Conservation (phyloP, 78 protist species). For the Pigoraptor vietnamica region DNA sequence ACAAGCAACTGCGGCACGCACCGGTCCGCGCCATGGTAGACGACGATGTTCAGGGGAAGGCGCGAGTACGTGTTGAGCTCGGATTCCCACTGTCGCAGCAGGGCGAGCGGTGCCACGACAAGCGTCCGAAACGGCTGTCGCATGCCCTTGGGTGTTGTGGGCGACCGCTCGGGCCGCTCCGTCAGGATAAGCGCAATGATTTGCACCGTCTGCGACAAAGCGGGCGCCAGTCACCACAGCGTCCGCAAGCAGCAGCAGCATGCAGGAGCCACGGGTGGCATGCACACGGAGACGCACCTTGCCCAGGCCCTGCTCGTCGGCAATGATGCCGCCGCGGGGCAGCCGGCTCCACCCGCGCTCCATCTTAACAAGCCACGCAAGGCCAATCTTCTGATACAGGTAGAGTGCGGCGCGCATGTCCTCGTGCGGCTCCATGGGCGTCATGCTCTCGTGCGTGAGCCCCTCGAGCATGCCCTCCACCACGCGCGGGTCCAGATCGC, state of each 20-base stretch:
- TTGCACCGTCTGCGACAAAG: conserved; percentile 3
- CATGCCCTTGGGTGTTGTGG: background rate
- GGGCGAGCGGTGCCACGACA: background rate
- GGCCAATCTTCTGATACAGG: background rate
- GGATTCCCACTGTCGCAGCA: background rate
- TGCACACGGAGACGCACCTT: background rate
- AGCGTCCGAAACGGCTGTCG: background rate
- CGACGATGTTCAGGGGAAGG: background rate
- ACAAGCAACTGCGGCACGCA: background rate
- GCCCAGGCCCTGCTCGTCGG: background rate
- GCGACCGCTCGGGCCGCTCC: background rate
- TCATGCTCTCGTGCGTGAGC: background rate
- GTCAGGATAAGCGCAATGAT: background rate
- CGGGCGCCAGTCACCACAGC: too few species aligned
- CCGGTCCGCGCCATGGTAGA: background rate
- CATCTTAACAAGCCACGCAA: background rate
- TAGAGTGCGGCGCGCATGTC: background rate
- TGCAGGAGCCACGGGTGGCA: too few species aligned
- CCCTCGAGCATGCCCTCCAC: background rate
- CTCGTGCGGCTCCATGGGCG: background rate
- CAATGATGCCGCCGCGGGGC: background rate
- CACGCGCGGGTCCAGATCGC: background rate
- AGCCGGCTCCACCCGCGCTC: background rate
- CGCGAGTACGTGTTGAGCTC: background rate
- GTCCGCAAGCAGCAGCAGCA: too few species aligned